Percentiles rank a stretch among this genome's conserved stretches.
phyloP scores from a whole-genome alignment of 306 rosid genomes.

The Prunus armeniaca region DNA sequence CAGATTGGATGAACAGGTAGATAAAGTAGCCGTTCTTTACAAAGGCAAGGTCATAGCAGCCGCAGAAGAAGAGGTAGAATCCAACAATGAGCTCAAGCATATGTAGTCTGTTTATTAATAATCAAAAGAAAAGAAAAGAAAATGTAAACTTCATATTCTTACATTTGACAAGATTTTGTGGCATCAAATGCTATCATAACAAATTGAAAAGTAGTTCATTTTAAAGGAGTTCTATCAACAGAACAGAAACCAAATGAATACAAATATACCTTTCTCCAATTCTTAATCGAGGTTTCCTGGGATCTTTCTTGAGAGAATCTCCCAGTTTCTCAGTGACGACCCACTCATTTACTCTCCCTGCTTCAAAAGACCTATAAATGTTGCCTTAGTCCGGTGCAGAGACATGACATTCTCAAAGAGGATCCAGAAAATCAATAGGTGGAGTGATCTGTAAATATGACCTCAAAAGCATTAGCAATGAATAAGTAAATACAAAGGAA shows the following conservation, averaged over 20 bases:
- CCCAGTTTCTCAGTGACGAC: conserved; percentile 94
- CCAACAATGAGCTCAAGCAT: conserved; percentile 71
- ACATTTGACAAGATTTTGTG: neutral
- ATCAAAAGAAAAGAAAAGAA: conserved; percentile 23
- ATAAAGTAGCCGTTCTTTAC: conserved; percentile 77
- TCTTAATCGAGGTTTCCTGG: conserved; percentile 46
- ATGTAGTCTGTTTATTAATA: conserved; percentile 54
- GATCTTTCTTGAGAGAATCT: conserved; percentile 75
- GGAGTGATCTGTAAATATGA: conserved; percentile 60
- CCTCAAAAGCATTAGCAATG: conserved; percentile 5
- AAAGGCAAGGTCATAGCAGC: conserved; percentile 66
- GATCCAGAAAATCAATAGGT: conserved; percentile 81
- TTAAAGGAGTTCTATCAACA: neutral
- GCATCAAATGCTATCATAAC: too few species aligned
- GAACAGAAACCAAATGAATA: neutral
- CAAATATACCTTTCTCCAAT: conserved; percentile 57
- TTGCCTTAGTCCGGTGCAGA: conserved; percentile 87
- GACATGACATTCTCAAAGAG: conserved; percentile 96
- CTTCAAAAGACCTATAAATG: conserved; percentile 80
- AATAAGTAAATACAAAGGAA: neutral
- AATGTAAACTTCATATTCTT: neutral
- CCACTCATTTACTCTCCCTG: conserved; percentile 87
- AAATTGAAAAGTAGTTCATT: too few species aligned
- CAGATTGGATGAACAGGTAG: conserved; percentile 75
- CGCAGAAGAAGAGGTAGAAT: conserved; percentile 72